A percentile compares a stretch with the other conserved stretches of the same genome.
Conservation (phyloP, 2,329 filamentous ascomycete genomes). For the Fusarium albosuccineum region DNA sequence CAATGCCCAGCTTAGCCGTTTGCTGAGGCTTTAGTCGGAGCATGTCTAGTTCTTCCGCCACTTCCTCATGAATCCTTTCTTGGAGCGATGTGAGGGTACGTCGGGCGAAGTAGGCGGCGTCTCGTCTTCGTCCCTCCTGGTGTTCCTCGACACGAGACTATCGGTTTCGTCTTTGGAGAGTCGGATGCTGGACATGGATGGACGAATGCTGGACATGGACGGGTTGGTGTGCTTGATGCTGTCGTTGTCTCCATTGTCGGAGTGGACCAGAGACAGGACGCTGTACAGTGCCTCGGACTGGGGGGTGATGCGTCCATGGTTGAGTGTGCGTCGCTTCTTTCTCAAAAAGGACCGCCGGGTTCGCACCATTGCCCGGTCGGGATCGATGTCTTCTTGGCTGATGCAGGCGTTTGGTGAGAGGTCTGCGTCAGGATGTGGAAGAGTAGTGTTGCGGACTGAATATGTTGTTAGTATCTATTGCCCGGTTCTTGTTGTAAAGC, state of each 20-base stretch:
- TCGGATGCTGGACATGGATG: conserved; percentile 50
- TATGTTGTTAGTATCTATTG: conserved; percentile 13
- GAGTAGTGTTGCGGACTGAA: conserved; percentile 68
- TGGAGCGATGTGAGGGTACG: conserved; percentile 45
- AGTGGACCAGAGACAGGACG: conserved; percentile 50
- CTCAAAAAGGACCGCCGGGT: conserved; percentile 61
- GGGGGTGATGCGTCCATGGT: conserved; percentile 59
- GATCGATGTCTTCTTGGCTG: conserved; percentile 65
- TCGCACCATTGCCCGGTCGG: conserved; percentile 57
- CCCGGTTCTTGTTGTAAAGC: neutral
- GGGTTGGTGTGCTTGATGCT: conserved; percentile 41
- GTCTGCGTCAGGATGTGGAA: conserved; percentile 73
- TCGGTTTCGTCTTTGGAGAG: conserved; percentile 56
- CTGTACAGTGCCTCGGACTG: conserved; percentile 51
- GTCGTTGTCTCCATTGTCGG: conserved; percentile 40
- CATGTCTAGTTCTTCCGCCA: conserved; percentile 41
- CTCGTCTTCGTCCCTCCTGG: conserved; percentile 48
- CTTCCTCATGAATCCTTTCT: conserved; percentile 44
- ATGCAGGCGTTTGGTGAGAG: conserved; percentile 69
- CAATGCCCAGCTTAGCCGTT: conserved; percentile 18
- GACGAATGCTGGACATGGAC: conserved; percentile 47
- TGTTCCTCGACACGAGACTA: conserved; percentile 51
- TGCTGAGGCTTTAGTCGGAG: conserved; percentile 15
- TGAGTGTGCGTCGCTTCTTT: conserved; percentile 60
- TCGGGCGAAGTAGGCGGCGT: conserved; percentile 55